These are phyloP conservation scores for Nemania serpens DNA, from an alignment of 2,329 filamentous ascomycete genomes.

Conservation along the genomic window DNA sequence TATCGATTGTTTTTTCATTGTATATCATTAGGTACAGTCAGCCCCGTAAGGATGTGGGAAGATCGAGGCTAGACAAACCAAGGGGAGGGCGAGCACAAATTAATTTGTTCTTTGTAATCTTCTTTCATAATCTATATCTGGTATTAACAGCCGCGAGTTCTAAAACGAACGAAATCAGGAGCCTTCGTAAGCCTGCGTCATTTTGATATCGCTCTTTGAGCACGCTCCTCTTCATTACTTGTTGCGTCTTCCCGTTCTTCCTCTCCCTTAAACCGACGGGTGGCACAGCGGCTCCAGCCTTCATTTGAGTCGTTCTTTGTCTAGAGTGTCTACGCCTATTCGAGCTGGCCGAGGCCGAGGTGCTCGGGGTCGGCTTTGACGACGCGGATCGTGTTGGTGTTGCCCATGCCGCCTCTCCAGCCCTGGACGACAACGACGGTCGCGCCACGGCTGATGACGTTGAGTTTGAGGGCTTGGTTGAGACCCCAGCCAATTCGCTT, in stretches of 20 bases:
- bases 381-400: slow-evolving; percentile 80
- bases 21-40: too few relatives aligned
- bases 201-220: not conserved
- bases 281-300: not conserved
- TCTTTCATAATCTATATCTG: slow-evolving; percentile 13
- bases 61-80: not conserved
- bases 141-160: slow-evolving; percentile 18
- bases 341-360: slow-evolving; percentile 58
- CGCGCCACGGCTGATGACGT: slow-evolving; percentile 73
- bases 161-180: slow-evolving; percentile 1
- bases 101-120: not conserved
- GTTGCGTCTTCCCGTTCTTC: slow-evolving; percentile 5
- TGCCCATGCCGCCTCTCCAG: slow-evolving; percentile 89
- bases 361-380: slow-evolving; percentile 64
- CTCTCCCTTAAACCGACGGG: not conserved
- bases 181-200: not conserved
- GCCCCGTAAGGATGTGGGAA: not conserved
- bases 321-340: slow-evolving; percentile 27
- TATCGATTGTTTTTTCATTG: too few relatives aligned
- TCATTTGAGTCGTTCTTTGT: not conserved
- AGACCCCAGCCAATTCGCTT: slow-evolving; percentile 97
- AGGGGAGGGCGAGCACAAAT: not conserved
- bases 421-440: slow-evolving; percentile 84
- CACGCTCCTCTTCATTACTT: slow-evolving; percentile 15
- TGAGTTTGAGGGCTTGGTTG: slow-evolving; percentile 80